These are phyloP conservation scores for Crithidia expoeki DNA, from an alignment of 208 protist genomes.

Conservation along the genomic window DNA sequence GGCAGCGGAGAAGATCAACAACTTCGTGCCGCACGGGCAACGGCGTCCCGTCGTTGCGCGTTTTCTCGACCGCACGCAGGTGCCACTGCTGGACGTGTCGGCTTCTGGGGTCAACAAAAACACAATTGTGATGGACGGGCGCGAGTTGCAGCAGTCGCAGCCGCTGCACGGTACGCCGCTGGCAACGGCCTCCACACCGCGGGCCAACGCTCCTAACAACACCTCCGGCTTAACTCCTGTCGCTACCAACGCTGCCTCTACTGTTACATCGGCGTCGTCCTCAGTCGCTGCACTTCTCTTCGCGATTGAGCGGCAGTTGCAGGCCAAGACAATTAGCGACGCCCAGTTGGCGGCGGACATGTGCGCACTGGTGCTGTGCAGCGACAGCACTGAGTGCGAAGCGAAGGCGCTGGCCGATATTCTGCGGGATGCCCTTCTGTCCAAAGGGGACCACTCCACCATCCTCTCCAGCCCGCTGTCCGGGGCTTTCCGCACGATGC, in stretches of 20 bases:
- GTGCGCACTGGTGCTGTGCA: slow-evolving; percentile 40
- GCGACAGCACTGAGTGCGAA: slow-evolving; percentile 44
- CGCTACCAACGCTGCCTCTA: background rate
- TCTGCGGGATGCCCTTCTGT: slow-evolving; percentile 42
- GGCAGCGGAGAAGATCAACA: slow-evolving; percentile 72
- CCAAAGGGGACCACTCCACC: slow-evolving; percentile 46
- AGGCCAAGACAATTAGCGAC: slow-evolving; percentile 27
- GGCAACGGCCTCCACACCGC: slow-evolving; percentile 26
- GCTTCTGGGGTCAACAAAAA: background rate
- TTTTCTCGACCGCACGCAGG: slow-evolving; percentile 39
- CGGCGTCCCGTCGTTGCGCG: slow-evolving; percentile 52
- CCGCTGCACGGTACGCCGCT: slow-evolving; percentile 7
- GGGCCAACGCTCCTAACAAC: background rate
- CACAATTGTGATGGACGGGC: background rate
- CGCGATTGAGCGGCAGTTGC: slow-evolving; percentile 29
- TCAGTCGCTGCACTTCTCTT: slow-evolving; percentile 16
- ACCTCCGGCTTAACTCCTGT: no score
- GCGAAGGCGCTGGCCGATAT: slow-evolving; percentile 42
- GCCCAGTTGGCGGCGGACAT: slow-evolving; percentile 46
- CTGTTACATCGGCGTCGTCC: background rate
- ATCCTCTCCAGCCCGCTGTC: slow-evolving; percentile 62
- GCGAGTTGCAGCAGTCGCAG: background rate
- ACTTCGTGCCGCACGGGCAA: slow-evolving; percentile 64
- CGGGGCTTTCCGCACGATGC: slow-evolving; percentile 54
- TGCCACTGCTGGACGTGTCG: background rate